Conservation (phyloP, 129 eudicot species). For the Silybum marianum region DNA sequence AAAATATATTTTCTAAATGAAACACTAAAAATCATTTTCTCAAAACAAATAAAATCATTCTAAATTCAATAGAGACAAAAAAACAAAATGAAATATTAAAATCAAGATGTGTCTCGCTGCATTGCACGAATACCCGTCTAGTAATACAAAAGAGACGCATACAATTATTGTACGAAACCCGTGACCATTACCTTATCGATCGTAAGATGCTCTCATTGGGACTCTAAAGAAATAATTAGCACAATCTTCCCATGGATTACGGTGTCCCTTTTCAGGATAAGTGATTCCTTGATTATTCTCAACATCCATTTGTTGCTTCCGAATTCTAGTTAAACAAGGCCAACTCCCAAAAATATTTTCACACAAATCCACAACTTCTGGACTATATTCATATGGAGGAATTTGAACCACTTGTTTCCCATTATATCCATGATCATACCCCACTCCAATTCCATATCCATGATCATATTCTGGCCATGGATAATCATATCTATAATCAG, state of each 20-base stretch:
- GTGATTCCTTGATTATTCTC: not conserved
- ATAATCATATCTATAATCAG: slow-evolving; percentile 36
- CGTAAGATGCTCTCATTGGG: slow-evolving; percentile 27
- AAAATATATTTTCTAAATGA: too few species aligned
- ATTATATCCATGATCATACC: slow-evolving; percentile 34
- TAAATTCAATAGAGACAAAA: too few species aligned
- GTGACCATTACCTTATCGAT: slow-evolving; percentile 8
- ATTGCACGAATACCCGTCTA: too few species aligned
- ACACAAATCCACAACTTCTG: slow-evolving; percentile 71
- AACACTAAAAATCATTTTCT: too few species aligned
- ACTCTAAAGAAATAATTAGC: slow-evolving; percentile 65
- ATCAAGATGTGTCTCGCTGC: too few species aligned
- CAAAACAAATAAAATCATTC: too few species aligned
- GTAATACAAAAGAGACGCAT: not conserved
- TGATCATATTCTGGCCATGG: slow-evolving; percentile 44
- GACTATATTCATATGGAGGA: slow-evolving; percentile 52
- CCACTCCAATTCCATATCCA: slow-evolving; percentile 36
- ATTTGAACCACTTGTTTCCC: slow-evolving; percentile 43
- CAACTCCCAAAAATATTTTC: slow-evolving; percentile 76
- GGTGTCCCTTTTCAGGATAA: slow-evolving; percentile 6
- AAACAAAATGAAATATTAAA: too few species aligned
- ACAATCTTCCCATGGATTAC: slow-evolving; percentile 51
- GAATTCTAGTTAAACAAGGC: slow-evolving; percentile 72
- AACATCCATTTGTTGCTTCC: slow-evolving; percentile 25
- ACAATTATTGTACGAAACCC: not conserved